These are phyloP conservation scores for Triticum monococcum DNA, from an alignment of 176 grass and related monocot genomes.

Conservation along the genomic window DNA sequence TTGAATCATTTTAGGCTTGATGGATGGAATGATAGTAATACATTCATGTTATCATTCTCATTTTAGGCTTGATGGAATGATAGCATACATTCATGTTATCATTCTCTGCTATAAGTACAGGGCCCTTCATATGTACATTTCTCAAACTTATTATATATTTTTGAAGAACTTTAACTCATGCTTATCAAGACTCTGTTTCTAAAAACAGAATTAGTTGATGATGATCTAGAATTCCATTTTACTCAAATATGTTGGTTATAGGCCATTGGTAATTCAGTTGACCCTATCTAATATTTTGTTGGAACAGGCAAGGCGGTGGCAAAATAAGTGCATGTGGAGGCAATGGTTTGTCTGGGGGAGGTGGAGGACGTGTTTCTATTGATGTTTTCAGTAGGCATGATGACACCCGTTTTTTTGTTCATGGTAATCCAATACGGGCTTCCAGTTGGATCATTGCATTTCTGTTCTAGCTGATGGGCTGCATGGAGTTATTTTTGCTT, in stretches of 20 bases:
- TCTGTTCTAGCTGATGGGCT: conserved; percentile 6
- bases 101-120: neutral
- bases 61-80: neutral
- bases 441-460: neutral
- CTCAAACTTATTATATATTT: neutral
- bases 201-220: neutral
- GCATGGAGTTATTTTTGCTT: neutral
- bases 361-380: conserved; percentile 89
- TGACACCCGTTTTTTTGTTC: conserved; percentile 70
- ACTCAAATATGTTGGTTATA: conserved; percentile 10
- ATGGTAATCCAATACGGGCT: conserved; percentile 53
- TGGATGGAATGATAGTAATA: neutral
- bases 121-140: neutral
- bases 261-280: neutral
- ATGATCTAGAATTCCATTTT: neutral
- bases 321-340: conserved; percentile 90
- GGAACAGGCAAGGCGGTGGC: conserved; percentile 75
- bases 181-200: conserved; percentile 5
- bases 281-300: conserved; percentile 32
- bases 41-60: too few species aligned
- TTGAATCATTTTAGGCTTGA: conserved; percentile 8
- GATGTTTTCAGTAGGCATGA: conserved; percentile 94
- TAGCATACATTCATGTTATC: neutral
- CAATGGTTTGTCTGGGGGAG: conserved; percentile 86
- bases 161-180: neutral